phyloP scores from a whole-genome alignment of 2,329 filamentous ascomycete genomes.

The Penicillium decumbens region DNA sequence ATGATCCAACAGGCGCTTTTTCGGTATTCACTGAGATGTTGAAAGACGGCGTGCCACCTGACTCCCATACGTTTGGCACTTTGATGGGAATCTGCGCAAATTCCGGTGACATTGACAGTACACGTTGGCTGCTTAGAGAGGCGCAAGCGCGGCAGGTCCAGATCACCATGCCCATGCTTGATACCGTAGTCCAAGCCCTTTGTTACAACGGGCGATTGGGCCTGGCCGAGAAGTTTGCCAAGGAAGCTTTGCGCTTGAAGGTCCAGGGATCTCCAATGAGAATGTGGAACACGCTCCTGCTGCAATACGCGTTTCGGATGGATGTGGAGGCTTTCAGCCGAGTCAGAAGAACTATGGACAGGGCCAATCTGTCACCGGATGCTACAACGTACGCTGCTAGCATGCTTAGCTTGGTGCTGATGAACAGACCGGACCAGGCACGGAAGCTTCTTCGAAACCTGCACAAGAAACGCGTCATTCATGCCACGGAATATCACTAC shows the following conservation, averaged over 20 bases:
- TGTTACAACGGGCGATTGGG: conserved; percentile 53
- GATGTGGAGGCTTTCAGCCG: conserved; percentile 53
- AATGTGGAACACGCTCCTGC: conserved; percentile 75
- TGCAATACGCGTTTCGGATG: conserved; percentile 62
- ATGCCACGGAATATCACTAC: conserved; percentile 44
- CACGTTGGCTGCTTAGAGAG: conserved; percentile 60
- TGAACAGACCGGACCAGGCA: conserved; percentile 53
- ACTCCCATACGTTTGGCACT: conserved; percentile 63
- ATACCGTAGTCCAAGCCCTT: conserved; percentile 64
- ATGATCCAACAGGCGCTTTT: conserved; percentile 64
- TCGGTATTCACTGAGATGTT: conserved; percentile 60
- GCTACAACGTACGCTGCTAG: conserved; percentile 57
- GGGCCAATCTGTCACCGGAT: conserved; percentile 49
- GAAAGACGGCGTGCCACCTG: conserved; percentile 48
- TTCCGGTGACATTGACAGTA: conserved; percentile 67
- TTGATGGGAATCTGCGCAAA: conserved; percentile 68
- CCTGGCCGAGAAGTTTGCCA: conserved; percentile 57
- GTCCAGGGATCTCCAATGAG: conserved; percentile 53
- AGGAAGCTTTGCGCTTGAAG: conserved; percentile 51
- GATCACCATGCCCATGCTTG: conserved; percentile 56
- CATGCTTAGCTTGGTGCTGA: conserved; percentile 54
- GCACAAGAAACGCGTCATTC: conserved; percentile 36
- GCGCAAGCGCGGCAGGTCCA: conserved; percentile 53
- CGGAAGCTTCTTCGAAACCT: conserved; percentile 47
- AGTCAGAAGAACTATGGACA: conserved; percentile 54